Conservation (phyloP, 768 basidiomycete genomes). For the Trametes sanguinea region DNA sequence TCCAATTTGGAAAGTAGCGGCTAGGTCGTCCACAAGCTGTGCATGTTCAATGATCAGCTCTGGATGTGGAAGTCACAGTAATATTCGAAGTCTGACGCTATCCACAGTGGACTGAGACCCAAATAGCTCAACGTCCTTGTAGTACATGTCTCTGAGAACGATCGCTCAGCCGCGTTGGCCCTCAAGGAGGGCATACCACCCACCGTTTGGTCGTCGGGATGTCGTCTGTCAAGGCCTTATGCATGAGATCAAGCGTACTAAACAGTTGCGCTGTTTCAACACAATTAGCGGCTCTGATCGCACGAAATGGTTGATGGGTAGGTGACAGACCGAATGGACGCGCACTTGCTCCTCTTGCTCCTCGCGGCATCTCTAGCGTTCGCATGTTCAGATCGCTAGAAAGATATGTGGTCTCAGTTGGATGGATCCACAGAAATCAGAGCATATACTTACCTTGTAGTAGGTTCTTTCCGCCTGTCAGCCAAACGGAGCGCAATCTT, state of each 20-base stretch:
- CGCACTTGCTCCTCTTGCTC: constrained; percentile 39
- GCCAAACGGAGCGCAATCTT: constrained; percentile 39
- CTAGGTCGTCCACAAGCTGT: constrained; percentile 87
- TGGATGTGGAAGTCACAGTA: background rate
- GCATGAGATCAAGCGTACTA: constrained; percentile 64
- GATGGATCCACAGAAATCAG: too few relatives aligned
- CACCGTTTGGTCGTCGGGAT: constrained; percentile 42
- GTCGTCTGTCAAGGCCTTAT: constrained; percentile 59
- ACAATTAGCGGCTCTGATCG: background rate
- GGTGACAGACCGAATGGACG: constrained; percentile 42
- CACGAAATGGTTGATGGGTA: background rate
- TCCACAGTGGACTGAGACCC: constrained; percentile 79
- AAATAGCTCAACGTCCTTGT: constrained; percentile 82
- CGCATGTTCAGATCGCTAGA: constrained; percentile 23
- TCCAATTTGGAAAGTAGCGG: constrained; percentile 74
- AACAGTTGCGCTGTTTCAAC: constrained; percentile 62
- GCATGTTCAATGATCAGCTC: constrained; percentile 8
- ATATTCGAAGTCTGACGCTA: constrained; percentile 43
- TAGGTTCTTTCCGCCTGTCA: constrained; percentile 37
- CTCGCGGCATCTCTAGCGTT: constrained; percentile 40
- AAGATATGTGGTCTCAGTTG: too few relatives aligned
- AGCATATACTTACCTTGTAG: constrained; percentile 33
- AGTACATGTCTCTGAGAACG: constrained; percentile 89
- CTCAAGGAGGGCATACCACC: background rate
- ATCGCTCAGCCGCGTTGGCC: constrained; percentile 37